These are phyloP conservation scores for Dryadomyces sulphureus DNA, from an alignment of 2,329 filamentous ascomycete genomes.

Conservation along the genomic window DNA sequence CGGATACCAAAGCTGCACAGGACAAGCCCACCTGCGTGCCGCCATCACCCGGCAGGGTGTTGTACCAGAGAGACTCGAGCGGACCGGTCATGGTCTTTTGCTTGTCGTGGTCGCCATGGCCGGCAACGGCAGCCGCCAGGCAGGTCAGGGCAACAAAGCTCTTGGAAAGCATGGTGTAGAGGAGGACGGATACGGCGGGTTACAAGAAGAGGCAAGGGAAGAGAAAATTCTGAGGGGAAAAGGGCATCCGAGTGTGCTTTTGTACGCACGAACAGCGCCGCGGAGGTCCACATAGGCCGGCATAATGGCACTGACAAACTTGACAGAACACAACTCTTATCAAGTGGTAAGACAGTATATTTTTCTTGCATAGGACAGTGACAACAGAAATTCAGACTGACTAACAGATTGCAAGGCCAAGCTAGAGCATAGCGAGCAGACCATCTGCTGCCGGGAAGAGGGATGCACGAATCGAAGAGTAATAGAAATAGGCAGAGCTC, in stretches of 20 bases:
- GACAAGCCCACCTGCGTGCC: constrained; percentile 55
- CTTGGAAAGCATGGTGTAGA: constrained; percentile 5
- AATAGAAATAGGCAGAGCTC: not conserved
- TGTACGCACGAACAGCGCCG: not conserved
- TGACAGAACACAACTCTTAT: too few species aligned
- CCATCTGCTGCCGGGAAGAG: not conserved
- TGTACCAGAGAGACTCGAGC: constrained; percentile 68
- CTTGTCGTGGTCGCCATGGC: constrained; percentile 40
- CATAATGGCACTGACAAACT: too few species aligned
- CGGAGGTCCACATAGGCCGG: not conserved
- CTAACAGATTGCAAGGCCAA: not conserved
- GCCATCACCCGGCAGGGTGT: constrained; percentile 66
- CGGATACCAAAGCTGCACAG: not conserved
- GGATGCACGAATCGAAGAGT: not conserved
- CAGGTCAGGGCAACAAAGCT: constrained; percentile 17
- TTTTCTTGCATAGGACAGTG: not conserved
- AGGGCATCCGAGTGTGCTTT: not conserved
- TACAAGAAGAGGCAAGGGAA: not conserved
- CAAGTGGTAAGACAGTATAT: not conserved
- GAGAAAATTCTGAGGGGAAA: not conserved
- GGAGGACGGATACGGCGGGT: not conserved
- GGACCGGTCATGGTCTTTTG: constrained; percentile 53
- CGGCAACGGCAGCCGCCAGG: constrained; percentile 34
- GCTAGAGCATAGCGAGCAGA: not conserved
- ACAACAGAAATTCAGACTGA: not conserved